Base-by-base conservation (phyloP, 2,329 filamentous ascomycete genomes). In the Xylariales sp. region DNA sequence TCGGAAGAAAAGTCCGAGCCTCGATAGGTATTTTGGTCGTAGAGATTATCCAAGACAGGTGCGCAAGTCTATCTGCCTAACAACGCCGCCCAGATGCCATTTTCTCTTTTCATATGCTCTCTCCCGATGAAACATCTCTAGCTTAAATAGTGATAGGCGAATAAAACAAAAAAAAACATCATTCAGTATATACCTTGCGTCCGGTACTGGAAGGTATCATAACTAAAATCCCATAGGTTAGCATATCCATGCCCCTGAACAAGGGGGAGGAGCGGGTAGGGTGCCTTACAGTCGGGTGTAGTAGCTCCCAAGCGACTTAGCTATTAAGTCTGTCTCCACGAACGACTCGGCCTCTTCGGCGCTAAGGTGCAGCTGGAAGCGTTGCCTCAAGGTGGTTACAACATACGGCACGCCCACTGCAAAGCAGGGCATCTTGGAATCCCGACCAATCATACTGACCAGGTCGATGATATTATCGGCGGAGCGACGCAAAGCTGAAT, bases 381-480 rank as follows among this genome's bases (percentile, higher is more conserved):
- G 73, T 50, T 85, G 83, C 23, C 85, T 68, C 44, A 93, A 64
- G 30, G 78, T 78, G 40, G 73, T 74, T 6, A 84, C 86, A 16
- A 84, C 83, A 52, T 83, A 82, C 6, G 70, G 65, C n/a, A 87
- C 75, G 3, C 87, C 87, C 4, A 81, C 82, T 2, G 81, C 77
- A 57, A 85, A 93, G 63, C 87, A 91, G 3, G 85, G 84, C 87
- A 93, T 91, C 54, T 83, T 87, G 42, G 83, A 88, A 52, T 88
- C 81, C 40, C 77, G 76, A 37, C 87, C 87, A 85, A 91, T 93
- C 69, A 93, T 81, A 54, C 83, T 83, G 13, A 93, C 87, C 4
- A 93, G 65, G 60, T 88, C 87, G 42, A 91, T 83, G 33, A 93
- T 79, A 41, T 86, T 79, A 59, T 93, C 87, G 5, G 87, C 87